Evolutionary conservation across 2,329 filamentous ascomycete genomes (phyloP).

Genomic region (Aspergillus unguis): DNA sequence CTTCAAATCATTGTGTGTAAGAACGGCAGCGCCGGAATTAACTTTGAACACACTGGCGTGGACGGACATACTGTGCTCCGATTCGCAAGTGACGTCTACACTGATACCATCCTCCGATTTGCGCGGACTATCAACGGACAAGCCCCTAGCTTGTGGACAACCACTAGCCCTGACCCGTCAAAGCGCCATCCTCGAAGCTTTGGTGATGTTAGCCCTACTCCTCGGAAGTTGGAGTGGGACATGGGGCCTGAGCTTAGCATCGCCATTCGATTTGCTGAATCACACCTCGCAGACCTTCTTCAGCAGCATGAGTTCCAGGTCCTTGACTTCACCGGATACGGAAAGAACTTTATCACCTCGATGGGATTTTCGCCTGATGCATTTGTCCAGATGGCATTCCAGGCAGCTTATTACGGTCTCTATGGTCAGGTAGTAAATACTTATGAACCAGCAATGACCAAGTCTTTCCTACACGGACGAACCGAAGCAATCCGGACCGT

Average conservation of each 20-base stretch:
- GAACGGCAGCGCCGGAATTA: conserved; percentile 97
- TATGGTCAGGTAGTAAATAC: conserved; percentile 93
- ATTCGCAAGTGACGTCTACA: conserved; percentile 95
- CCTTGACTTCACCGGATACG: conserved; percentile 82
- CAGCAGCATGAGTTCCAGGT: conserved; percentile 95
- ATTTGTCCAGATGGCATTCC: conserved; percentile 98
- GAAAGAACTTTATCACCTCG: conserved; percentile 95
- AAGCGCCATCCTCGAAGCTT: conserved; percentile 90
- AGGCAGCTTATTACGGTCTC: conserved; percentile 94
- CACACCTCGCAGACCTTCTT: conserved; percentile 86
- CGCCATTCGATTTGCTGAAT: conserved; percentile 92
- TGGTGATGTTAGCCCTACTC: conserved; percentile 87
- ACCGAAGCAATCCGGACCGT: conserved; percentile 91
- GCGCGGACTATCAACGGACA: conserved; percentile 92
- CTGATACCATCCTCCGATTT: conserved; percentile 94
- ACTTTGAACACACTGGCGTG: conserved; percentile 97
- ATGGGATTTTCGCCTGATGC: conserved; percentile 97
- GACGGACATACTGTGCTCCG: conserved; percentile 95
- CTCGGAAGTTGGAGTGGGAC: conserved; percentile 96
- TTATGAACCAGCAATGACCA: conserved; percentile 98
- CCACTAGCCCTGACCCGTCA: conserved; percentile 82
- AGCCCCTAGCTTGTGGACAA: conserved; percentile 87
- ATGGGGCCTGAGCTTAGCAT: conserved; percentile 90
- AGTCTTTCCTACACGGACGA: conserved; percentile 84
- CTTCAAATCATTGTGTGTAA: conserved; percentile 98